A percentile compares a stretch with the other conserved stretches of the same genome.
Evolutionary conservation across 805 yeast species (phyloP).

Genomic region (Candida golubevii): DNA sequence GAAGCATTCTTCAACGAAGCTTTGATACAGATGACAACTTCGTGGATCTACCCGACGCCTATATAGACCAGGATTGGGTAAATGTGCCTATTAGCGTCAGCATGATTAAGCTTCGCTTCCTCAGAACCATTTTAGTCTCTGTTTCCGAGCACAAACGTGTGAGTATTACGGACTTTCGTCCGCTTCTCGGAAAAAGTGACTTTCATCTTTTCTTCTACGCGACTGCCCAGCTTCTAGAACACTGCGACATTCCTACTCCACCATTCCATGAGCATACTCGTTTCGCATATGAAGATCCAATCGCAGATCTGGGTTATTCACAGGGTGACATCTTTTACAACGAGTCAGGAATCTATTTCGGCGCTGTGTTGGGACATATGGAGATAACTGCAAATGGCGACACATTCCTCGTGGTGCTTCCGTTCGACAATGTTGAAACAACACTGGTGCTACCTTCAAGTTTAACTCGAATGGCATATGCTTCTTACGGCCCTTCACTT

Average conservation of each 20-base stretch:
- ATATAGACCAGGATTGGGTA: conserved; percentile 3
- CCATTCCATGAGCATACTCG: neutral
- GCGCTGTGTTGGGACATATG: conserved; percentile 4
- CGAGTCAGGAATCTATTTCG: conserved; percentile 8
- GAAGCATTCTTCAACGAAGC: too few species aligned
- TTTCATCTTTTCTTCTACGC: conserved; percentile 10
- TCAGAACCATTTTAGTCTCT: conserved; percentile 10
- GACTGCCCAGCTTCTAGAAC: conserved; percentile 2
- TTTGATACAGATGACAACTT: too few species aligned
- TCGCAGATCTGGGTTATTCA: neutral
- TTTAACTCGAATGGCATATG: neutral
- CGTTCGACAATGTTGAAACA: conserved; percentile 9
- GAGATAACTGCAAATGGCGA: neutral
- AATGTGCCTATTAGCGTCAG: conserved; percentile 4
- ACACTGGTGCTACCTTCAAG: conserved; percentile 5
- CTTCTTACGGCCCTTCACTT: conserved; percentile 1
- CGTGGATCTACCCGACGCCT: too few species aligned
- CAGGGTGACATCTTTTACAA: conserved; percentile 8
- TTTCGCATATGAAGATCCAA: neutral
- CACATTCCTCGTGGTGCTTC: conserved; percentile 2
- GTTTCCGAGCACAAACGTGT: conserved; percentile 2
- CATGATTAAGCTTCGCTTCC: conserved; percentile 12
- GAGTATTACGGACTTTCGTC: conserved; percentile 2
- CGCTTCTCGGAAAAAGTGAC: conserved; percentile 8
- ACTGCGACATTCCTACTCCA: neutral